Percentiles rank a stretch among this genome's conserved stretches.
Evolutionary conservation across 2,329 filamentous ascomycete species (phyloP).

Genomic region (Exophiala aquamarina): DNA sequence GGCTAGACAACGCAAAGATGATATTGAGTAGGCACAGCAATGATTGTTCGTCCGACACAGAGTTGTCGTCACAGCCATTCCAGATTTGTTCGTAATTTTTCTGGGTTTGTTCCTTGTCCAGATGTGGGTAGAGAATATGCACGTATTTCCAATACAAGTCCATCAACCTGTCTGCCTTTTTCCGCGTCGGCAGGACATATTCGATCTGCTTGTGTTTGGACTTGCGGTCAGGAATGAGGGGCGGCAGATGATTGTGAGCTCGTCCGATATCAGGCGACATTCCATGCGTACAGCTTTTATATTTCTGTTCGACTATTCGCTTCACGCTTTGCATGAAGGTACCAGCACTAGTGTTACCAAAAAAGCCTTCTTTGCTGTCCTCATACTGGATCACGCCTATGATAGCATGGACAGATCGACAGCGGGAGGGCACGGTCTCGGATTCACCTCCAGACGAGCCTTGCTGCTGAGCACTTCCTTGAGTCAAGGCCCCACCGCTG

Average conservation of each 20-base stretch:
- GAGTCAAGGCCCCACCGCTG: background rate
- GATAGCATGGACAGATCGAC: conserved; percentile 46
- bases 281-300: conserved; percentile 35
- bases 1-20: conserved; percentile 48
- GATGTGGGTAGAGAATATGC: conserved; percentile 48
- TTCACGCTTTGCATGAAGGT: conserved; percentile 51
- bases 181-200: conserved; percentile 47
- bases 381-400: conserved; percentile 45
- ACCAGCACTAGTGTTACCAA: conserved; percentile 49
- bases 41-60: conserved; percentile 41
- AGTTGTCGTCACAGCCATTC: conserved; percentile 34
- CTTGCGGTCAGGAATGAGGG: conserved; percentile 27
- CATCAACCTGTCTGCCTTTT: conserved; percentile 47
- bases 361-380: conserved; percentile 45
- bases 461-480: background rate
- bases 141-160: conserved; percentile 49
- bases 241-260: conserved; percentile 17
- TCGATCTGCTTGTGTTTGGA: conserved; percentile 13
- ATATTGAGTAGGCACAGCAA: conserved; percentile 49
- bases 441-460: background rate
- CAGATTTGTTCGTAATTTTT: conserved; percentile 44
- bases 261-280: conserved; percentile 22
- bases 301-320: conserved; percentile 12
- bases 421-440: background rate
- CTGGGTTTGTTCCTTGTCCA: conserved; percentile 40